Conservation (phyloP, 805 yeast species). For the Starmerella vaccinii region DNA sequence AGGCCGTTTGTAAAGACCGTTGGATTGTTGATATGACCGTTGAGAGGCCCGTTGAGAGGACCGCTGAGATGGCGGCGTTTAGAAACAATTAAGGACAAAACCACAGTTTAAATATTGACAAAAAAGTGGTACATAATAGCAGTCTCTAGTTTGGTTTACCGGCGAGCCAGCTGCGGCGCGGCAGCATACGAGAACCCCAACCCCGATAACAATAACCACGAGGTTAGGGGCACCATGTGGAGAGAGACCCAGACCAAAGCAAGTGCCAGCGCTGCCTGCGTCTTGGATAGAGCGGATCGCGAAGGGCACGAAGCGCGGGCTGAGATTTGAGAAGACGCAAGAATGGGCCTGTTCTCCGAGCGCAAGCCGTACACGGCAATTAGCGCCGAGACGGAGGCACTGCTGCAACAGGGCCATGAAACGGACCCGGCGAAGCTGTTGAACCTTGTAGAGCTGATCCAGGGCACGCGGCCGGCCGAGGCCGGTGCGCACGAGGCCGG, state of each 20-base stretch:
- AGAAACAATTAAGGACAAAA: too few relatives aligned
- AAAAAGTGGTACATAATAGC: too few relatives aligned
- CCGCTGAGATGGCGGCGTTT: too few relatives aligned
- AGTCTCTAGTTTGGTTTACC: too few relatives aligned
- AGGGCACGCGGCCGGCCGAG: constrained; percentile 27
- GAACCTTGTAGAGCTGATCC: constrained; percentile 48
- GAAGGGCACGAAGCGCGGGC: too few relatives aligned
- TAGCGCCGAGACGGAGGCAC: constrained; percentile 33
- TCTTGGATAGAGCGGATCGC: background rate
- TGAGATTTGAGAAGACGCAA: too few relatives aligned
- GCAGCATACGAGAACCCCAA: background rate
- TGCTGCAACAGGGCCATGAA: constrained; percentile 29
- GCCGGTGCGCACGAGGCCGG: constrained; percentile 68
- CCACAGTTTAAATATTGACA: too few relatives aligned
- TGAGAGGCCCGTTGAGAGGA: too few relatives aligned
- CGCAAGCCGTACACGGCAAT: constrained; percentile 39
- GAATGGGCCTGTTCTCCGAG: constrained; percentile 26
- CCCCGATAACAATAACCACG: background rate
- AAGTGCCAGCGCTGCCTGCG: background rate
- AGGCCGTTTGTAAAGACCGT: too few relatives aligned
- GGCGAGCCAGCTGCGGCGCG: too few relatives aligned
- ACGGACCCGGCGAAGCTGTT: constrained; percentile 42
- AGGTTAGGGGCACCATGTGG: background rate
- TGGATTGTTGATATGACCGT: too few relatives aligned
- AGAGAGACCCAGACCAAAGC: background rate